Percentiles rank a stretch among this genome's conserved stretches.
phyloP scores from a whole-genome alignment of 495 filamentous ascomycete species.

The Aspergillus bridgeri region DNA sequence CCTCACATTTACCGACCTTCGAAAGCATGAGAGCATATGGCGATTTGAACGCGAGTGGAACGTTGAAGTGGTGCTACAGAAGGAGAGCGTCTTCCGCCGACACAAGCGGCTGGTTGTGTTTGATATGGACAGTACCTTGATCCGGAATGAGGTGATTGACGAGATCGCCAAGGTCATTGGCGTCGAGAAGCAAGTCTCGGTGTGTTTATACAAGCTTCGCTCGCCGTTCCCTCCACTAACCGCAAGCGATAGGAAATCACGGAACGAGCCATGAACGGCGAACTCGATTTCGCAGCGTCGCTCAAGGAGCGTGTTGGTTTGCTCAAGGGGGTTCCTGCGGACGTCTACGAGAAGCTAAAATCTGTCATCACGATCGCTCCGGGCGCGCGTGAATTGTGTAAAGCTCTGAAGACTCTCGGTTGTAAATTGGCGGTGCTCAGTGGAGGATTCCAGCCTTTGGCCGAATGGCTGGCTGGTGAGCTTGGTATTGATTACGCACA shows the following conservation, averaged over 20 bases:
- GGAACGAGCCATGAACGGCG: slow-evolving; percentile 89
- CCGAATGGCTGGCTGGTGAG: slow-evolving; percentile 74
- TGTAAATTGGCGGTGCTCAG: slow-evolving; percentile 85
- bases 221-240: slow-evolving; percentile 30
- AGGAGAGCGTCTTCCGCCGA: slow-evolving; percentile 65
- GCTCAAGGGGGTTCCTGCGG: slow-evolving; percentile 72
- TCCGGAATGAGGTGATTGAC: slow-evolving; percentile 95
- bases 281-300: slow-evolving; percentile 85
- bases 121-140: slow-evolving; percentile 97
- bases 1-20: slow-evolving; percentile 62
- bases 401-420: slow-evolving; percentile 67
- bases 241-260: slow-evolving; percentile 65
- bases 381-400: slow-evolving; percentile 71
- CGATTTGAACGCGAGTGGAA: slow-evolving; percentile 84
- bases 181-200: slow-evolving; percentile 63
- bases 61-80: slow-evolving; percentile 73
- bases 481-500: slow-evolving; percentile 81
- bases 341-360: slow-evolving; percentile 76
- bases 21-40: slow-evolving; percentile 77
- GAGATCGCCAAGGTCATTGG: slow-evolving; percentile 81
- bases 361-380: slow-evolving; percentile 72
- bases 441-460: slow-evolving; percentile 87
- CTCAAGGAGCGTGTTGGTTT: slow-evolving; percentile 75
- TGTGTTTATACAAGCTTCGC: slow-evolving; percentile 24
- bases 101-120: slow-evolving; percentile 85